phyloP scores from a whole-genome alignment of 768 basidiomycete genomes.

The Leccinum pellstonianum region DNA sequence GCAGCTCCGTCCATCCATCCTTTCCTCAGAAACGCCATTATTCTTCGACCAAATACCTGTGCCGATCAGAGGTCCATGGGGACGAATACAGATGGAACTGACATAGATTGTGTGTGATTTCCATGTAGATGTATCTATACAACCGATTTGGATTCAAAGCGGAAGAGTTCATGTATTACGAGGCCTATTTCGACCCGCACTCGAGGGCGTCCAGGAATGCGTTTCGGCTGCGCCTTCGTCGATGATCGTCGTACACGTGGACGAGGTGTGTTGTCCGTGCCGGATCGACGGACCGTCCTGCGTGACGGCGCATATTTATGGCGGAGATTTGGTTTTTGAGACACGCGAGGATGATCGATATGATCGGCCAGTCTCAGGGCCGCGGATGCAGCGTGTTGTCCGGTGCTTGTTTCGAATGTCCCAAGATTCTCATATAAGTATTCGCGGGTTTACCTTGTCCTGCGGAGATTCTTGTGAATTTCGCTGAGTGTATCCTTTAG shows the following conservation, averaged over 20 bases:
- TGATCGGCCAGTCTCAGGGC: not conserved
- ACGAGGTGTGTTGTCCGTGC: not conserved
- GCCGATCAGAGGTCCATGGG: too few relatives aligned
- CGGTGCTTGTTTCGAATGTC: too few relatives aligned
- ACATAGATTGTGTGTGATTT: too few relatives aligned
- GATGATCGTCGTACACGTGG: conserved; percentile 29
- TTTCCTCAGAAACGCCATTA: too few relatives aligned
- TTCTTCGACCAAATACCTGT: too few relatives aligned
- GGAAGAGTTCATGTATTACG: conserved; percentile 40
- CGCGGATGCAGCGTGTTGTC: not conserved
- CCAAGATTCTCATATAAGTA: not conserved
- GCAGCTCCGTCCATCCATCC: too few relatives aligned
- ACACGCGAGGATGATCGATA: too few relatives aligned
- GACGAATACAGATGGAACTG: too few relatives aligned
- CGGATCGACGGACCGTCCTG: not conserved
- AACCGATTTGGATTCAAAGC: too few relatives aligned
- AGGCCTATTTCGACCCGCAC: conserved; percentile 67
- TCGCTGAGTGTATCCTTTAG: not conserved
- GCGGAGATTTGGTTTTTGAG: not conserved
- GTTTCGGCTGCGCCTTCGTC: conserved; percentile 71
- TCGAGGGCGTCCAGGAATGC: conserved; percentile 80
- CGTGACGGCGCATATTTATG: not conserved
- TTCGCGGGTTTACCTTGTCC: not conserved
- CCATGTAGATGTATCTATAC: too few relatives aligned
- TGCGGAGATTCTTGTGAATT: not conserved